Conservation (phyloP, 306 rosid genomes). For the Castanea sativa region DNA sequence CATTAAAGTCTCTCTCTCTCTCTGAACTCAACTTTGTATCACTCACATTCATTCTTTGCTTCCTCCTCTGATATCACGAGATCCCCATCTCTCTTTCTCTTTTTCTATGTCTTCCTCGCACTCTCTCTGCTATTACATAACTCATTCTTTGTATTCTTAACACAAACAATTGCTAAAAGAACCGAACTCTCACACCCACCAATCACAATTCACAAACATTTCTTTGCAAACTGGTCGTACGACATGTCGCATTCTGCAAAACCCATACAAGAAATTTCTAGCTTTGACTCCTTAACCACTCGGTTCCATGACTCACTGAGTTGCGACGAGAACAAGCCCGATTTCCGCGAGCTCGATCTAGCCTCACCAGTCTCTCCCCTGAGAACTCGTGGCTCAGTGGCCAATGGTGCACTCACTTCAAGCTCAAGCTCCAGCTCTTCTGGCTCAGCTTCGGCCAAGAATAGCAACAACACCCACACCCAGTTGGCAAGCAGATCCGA, state of each 20-base stretch:
- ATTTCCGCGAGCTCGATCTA: constrained; percentile 85
- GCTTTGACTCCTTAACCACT: constrained; percentile 17
- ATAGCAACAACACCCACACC: no score
- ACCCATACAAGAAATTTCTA: constrained; percentile 18
- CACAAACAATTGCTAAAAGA: no score
- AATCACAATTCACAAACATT: no score
- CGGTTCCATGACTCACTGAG: constrained; percentile 59
- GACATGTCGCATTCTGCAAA: constrained; percentile 73
- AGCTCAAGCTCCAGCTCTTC: no score
- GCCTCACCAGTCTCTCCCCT: constrained; percentile 96
- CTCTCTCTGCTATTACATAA: constrained; percentile 27
- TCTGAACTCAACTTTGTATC: background rate
- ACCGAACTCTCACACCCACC: no score
- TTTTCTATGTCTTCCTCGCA: background rate
- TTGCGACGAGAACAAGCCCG: constrained; percentile 77
- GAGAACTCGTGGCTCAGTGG: constrained; percentile 35
- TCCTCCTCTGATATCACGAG: constrained; percentile 83
- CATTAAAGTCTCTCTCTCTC: no score
- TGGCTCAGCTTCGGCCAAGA: no score
- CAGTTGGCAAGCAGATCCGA: constrained; percentile 42
- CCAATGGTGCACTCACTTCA: no score
- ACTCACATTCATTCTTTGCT: constrained; percentile 90
- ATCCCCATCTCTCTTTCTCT: constrained; percentile 66
- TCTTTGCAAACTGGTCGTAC: no score
- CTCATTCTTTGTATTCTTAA: no score